Conservation (phyloP, 1,284 basidiomycete species). For the Moniliophthora roreri region DNA sequence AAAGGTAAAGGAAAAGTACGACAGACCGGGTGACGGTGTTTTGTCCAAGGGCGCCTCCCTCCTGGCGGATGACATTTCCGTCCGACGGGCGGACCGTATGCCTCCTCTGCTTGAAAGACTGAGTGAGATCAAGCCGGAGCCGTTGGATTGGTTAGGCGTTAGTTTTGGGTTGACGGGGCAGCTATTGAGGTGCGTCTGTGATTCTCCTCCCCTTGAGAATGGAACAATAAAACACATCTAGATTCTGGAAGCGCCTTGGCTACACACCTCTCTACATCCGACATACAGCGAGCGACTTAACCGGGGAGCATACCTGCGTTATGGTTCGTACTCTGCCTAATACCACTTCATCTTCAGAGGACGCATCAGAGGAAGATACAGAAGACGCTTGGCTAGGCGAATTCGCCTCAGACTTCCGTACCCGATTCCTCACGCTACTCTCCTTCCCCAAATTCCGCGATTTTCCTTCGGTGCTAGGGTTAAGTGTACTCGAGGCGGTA, state of each 20-base stretch:
- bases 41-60: constrained; percentile 30
- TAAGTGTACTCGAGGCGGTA: constrained; percentile 88
- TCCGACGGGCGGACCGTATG: constrained; percentile 81
- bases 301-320: constrained; percentile 95
- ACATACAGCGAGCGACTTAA: constrained; percentile 93
- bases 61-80: constrained; percentile 71
- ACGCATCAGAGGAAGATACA: constrained; percentile 45
- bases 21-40: not conserved
- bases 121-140: constrained; percentile 88
- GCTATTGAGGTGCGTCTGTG: constrained; percentile 63
- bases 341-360: constrained; percentile 41
- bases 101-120: constrained; percentile 92
- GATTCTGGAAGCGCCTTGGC: constrained; percentile 95
- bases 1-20: constrained; percentile 5
- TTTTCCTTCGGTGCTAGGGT: constrained; percentile 83
- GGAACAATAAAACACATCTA: constrained; percentile 22
- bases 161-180: constrained; percentile 93
- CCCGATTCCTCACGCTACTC: constrained; percentile 86
- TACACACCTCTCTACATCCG: constrained; percentile 92
- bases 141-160: constrained; percentile 93
- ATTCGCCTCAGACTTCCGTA: constrained; percentile 92
- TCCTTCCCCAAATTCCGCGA: constrained; percentile 92
- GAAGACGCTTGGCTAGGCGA: constrained; percentile 72
- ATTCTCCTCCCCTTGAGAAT: not conserved
- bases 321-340: constrained; percentile 86